Evolutionary conservation across 2,329 filamentous ascomycete genomes (phyloP).

Genomic region (Claviceps sp.): DNA sequence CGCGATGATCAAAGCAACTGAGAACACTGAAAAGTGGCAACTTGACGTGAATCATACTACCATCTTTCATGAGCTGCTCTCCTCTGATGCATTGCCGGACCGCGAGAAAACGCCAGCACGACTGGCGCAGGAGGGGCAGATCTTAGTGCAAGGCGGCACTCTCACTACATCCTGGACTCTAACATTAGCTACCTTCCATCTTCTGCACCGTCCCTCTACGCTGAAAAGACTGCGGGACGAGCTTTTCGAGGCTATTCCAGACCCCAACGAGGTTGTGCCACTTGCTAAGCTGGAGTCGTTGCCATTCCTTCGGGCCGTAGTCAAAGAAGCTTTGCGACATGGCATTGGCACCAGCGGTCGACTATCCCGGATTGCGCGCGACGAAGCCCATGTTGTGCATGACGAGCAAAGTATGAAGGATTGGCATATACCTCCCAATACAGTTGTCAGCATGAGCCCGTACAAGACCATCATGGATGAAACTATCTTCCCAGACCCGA

Average conservation of each 20-base stretch:
- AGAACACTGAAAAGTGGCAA: constrained; percentile 20
- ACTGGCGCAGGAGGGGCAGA: constrained; percentile 25
- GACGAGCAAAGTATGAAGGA: constrained; percentile 15
- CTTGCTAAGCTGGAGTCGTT: constrained; percentile 20
- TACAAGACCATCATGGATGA: constrained; percentile 22
- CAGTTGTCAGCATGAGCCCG: constrained; percentile 24
- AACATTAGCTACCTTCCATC: constrained; percentile 22
- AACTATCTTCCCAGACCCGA: constrained; percentile 18
- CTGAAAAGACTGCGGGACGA: constrained; percentile 22
- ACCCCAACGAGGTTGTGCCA: constrained; percentile 15
- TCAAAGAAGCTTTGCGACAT: constrained; percentile 36
- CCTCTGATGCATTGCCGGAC: constrained; percentile 17
- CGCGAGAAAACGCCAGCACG: constrained; percentile 20
- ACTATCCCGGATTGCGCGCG: constrained; percentile 33
- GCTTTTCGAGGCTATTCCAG: constrained; percentile 20
- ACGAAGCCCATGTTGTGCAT: constrained; percentile 17
- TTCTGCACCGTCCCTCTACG: constrained; percentile 18
- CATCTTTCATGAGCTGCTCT: constrained; percentile 22
- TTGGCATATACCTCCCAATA: constrained; percentile 20
- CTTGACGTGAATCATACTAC: constrained; percentile 21
- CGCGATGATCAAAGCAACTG: constrained; percentile 19
- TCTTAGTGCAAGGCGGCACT: constrained; percentile 25
- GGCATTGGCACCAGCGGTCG: constrained; percentile 33
- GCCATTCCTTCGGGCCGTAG: constrained; percentile 34
- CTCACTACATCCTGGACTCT: constrained; percentile 26